Base-by-base conservation (phyloP, 2,329 filamentous ascomycete genomes). In the Trichophyton simii region DNA sequence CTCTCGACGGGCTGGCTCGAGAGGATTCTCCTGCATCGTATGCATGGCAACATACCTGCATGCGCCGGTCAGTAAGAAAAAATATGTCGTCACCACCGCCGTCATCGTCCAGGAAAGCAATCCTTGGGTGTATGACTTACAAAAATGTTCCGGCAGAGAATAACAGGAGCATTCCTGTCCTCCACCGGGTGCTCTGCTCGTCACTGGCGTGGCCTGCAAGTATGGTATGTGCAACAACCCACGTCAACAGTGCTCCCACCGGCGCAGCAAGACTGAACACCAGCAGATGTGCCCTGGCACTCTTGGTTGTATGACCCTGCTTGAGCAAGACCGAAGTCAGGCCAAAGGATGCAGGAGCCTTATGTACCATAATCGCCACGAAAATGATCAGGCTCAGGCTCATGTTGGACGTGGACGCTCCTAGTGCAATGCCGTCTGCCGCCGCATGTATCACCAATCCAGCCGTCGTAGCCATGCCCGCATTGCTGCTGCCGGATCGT, bases 121-220 rank as follows among this genome's bases (percentile, higher is more conserved):
- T 38, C 34, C 34, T 38, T 38, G 22, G 22, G 46, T 20, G 11
- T 13, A 13, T 38, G 34, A 38, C 88, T 82, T 77, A 96, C 87
- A 99, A 75, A 71, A 99, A 99, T 0, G 94, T 99, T 15, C 94
- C 94, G 0, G 88, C 94, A 0, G 90, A 96, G 72, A 99, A 99
- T n/a, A 97, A 78, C 7, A 99, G 78, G 50, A 97, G 77, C 80
- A 96, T 89, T 25, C 94, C 94, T 0, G 92, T 97, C 79, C 89
- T 91, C 85, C 90, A 96, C 68, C 86, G 83, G 61, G 88, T 84
- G 20, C 80, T 79, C 59, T 86, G 83, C 60, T 79, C 80, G 46
- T 79, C 76, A 2, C 77, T 74, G 58, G 70, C 72, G 73, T 64
- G 72, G 79, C 75, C 79, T 76, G 61, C 82, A 77, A 63, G 88